Percentiles rank a stretch among this genome's conserved stretches.
Conservation (phyloP, 2,329 filamentous ascomycete genomes). For the Pseudonectria buxi region DNA sequence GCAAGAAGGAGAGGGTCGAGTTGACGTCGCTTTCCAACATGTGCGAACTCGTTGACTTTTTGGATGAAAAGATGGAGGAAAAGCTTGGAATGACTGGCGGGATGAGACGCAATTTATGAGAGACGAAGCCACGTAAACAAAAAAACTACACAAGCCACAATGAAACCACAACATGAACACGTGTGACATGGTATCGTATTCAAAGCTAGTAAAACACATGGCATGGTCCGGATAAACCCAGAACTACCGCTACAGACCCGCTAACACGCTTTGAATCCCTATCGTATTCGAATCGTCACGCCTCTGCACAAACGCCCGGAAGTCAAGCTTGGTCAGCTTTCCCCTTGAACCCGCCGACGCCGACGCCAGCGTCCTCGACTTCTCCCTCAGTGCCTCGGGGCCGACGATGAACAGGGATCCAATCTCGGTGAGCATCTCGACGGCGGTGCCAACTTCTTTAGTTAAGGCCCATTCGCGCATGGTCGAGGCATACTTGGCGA, state of each 20-base stretch:
- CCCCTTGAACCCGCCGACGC: constrained; percentile 38
- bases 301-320: constrained; percentile 77
- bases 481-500: constrained; percentile 84
- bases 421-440: constrained; percentile 88
- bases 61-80: constrained; percentile 44
- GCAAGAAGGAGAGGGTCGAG: constrained; percentile 46
- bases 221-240: background rate
- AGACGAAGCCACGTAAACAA: background rate
- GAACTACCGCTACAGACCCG: constrained; percentile 41
- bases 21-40: constrained; percentile 46
- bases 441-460: constrained; percentile 58
- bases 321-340: constrained; percentile 59
- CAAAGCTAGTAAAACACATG: constrained; percentile 7
- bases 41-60: constrained; percentile 53
- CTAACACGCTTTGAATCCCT: constrained; percentile 77
- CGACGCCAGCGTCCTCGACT: constrained; percentile 52
- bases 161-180: background rate
- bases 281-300: constrained; percentile 76
- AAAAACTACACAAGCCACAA: background rate
- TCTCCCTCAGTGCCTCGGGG: constrained; percentile 66
- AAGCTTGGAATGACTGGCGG: constrained; percentile 26
- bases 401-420: constrained; percentile 94
- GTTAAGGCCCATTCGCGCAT: constrained; percentile 74
- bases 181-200: constrained; percentile 20
- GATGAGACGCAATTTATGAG: constrained; percentile 28